phyloP scores from a whole-genome alignment of 768 basidiomycete species.

The Steccherinum ochraceum region DNA sequence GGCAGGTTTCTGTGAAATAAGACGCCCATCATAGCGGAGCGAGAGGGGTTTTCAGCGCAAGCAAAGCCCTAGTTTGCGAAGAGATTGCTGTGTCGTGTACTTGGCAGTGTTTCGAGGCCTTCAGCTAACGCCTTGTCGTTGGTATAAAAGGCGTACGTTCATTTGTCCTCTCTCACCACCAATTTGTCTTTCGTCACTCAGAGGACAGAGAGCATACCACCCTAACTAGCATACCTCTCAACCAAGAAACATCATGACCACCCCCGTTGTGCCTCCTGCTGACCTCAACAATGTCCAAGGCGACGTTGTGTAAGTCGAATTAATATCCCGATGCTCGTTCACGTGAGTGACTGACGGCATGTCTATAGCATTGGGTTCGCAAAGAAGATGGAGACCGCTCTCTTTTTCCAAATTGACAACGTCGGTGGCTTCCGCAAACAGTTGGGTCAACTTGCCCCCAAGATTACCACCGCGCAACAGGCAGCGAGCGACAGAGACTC shows the following conservation, averaged over 20 bases:
- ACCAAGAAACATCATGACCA: too few relatives aligned
- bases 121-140: not conserved
- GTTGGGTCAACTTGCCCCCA: conserved; percentile 32
- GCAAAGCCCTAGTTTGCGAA: too few relatives aligned
- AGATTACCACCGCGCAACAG: conserved; percentile 41
- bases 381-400: conserved; percentile 46
- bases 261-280: not conserved
- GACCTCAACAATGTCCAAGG: conserved; percentile 21
- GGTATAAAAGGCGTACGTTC: not conserved
- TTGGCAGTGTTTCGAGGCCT: not conserved
- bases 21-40: too few relatives aligned
- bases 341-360: too few relatives aligned
- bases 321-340: too few relatives aligned
- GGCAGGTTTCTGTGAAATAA: too few relatives aligned
- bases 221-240: too few relatives aligned
- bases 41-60: too few relatives aligned
- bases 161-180: not conserved
- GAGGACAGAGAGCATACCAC: too few relatives aligned
- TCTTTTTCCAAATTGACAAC: conserved; percentile 47
- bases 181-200: not conserved
- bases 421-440: conserved; percentile 36
- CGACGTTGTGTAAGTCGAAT: conserved; percentile 20
- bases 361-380: conserved; percentile 42
- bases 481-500: conserved; percentile 19
- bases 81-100: too few relatives aligned